These are phyloP conservation scores for Corylus heterophylla DNA, from an alignment of 306 rosid species.

Conservation along the genomic window DNA sequence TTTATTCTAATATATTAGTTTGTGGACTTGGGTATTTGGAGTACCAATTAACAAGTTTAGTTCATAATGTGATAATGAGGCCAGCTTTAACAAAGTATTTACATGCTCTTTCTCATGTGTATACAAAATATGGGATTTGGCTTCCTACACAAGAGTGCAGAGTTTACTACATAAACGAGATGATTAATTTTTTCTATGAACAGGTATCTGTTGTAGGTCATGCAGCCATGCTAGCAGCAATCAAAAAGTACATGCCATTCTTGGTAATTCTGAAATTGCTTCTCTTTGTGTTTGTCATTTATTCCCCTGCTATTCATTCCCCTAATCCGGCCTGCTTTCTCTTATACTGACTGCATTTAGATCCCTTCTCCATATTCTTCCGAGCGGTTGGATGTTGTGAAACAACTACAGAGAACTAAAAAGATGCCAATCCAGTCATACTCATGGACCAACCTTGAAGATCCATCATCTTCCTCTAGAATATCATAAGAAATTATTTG, in stretches of 20 bases:
- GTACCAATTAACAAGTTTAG: background rate
- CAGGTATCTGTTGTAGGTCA: conserved; percentile 71
- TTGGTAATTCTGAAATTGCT: conserved; percentile 40
- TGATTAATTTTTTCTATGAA: conserved; percentile 11
- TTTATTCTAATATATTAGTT: background rate
- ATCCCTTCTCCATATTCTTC: conserved; percentile 69
- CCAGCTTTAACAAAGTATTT: background rate
- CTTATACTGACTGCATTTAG: conserved; percentile 32
- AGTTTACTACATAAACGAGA: background rate
- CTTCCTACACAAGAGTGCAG: background rate
- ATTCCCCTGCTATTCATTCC: background rate
- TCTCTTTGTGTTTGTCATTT: background rate
- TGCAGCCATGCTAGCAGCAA: conserved; percentile 72
- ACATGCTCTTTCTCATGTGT: background rate
- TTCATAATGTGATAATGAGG: background rate
- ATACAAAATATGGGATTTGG: too few species aligned
- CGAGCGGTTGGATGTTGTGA: conserved; percentile 59
- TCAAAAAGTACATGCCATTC: conserved; percentile 61
- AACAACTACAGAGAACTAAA: conserved; percentile 59
- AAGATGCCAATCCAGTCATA: conserved; percentile 42
- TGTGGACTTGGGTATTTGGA: background rate
- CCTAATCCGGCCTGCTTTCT: conserved; percentile 18
- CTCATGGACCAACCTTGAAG: conserved; percentile 42
- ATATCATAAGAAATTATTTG: conserved; percentile 12
- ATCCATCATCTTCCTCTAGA: conserved; percentile 39